Evolutionary conservation across 441 rosid genomes (phyloP), one percentile per base, ranked within the genome.

Genomic region (Gossypium gossypioides): DNA sequence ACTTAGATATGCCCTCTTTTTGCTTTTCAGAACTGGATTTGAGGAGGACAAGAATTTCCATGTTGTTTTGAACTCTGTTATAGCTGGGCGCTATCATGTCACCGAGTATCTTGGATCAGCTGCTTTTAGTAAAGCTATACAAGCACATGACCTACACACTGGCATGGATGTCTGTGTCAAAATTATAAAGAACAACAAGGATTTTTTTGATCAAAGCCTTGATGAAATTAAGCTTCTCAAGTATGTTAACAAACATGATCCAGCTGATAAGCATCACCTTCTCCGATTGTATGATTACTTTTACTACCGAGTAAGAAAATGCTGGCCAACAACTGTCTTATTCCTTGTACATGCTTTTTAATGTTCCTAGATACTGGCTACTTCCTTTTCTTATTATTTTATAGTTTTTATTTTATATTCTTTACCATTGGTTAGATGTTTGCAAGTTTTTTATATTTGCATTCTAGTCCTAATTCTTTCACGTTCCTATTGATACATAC

Each of bases 41-140:
- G 99, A 95, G 81, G 97, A 95, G 85, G 99, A 94, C 83, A 95
- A 95, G 86, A 95, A 89, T 83, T 95, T 95, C 80, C 94, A 95
- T 74, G 97, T 92, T 73, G 96, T 91, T 77, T 71, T 92, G 32
- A 95, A 95, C 84, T 95, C 97, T 74, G 95, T 95, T 60, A 80
- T 95, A 57, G 97, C 97, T 70, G 97, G 99, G 72, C 91, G 96
- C 27, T 95, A 92, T 79, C 99, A 95, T 80, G 97, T 95, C 65
- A 95, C 99, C 0, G 99, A 95, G 84, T 90, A 92, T 81, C 93
- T 94, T 81, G 99, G 99, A 42, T 94, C 99, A 22, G 99, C 97
- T 72, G 99, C 97, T 44, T 95, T 95, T 75, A 95, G 99, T 79
- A 95, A 95, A 82, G 97, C 99, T 72, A 87, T 95, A 80, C 99